These are phyloP conservation scores for Claviceps humidiphila DNA, from an alignment of 2,329 filamentous ascomycete genomes.

Conservation along the genomic window DNA sequence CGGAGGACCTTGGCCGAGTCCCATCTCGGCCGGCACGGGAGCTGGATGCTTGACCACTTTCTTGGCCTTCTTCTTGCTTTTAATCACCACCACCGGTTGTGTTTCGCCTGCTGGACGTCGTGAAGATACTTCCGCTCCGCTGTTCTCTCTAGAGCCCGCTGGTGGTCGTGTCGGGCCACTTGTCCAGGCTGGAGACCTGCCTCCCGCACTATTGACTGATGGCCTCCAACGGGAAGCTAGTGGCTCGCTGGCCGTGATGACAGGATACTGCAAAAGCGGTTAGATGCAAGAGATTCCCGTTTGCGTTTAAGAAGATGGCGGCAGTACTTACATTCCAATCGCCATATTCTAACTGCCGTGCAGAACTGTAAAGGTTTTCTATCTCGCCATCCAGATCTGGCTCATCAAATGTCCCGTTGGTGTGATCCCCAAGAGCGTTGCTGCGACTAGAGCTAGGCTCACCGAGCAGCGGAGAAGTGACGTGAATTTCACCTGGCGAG, in stretches of 20 bases:
- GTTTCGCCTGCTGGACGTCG: slow-evolving; percentile 9
- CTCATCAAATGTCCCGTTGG: slow-evolving; percentile 35
- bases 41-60: slow-evolving; percentile 21
- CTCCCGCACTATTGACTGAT: slow-evolving; percentile 17
- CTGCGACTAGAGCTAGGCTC: slow-evolving; percentile 27
- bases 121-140: not conserved
- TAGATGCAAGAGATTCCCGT: slow-evolving; percentile 8
- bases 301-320: not conserved
- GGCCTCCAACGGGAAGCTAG: slow-evolving; percentile 50
- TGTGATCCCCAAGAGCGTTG: slow-evolving; percentile 14
- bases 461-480: slow-evolving; percentile 28
- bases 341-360: slow-evolving; percentile 61
- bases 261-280: slow-evolving; percentile 57
- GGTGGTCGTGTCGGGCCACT: slow-evolving; percentile 12
- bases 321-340: slow-evolving; percentile 76
- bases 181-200: slow-evolving; percentile 14
- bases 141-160: slow-evolving; percentile 4
- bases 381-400: slow-evolving; percentile 53
- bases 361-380: slow-evolving; percentile 56
- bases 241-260: slow-evolving; percentile 70
- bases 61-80: slow-evolving; percentile 25
- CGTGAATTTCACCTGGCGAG: slow-evolving; percentile 32
- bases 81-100: slow-evolving; percentile 20
- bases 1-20: slow-evolving; percentile 13
- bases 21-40: slow-evolving; percentile 17